Conservation (phyloP, 2,329 filamentous ascomycete genomes). For the Didymella keratinophila region DNA sequence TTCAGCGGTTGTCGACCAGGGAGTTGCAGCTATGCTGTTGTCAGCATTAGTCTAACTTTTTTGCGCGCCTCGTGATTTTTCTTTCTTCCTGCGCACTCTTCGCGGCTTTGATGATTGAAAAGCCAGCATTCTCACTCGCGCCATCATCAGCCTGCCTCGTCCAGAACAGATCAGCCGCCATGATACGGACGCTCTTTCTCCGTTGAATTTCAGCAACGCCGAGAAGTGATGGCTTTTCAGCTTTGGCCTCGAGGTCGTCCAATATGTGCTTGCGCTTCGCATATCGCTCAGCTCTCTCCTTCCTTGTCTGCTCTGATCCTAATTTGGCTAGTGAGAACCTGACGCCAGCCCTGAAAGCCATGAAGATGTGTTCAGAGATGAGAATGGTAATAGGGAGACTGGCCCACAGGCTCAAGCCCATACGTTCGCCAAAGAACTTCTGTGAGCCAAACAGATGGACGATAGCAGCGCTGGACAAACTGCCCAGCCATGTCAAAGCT, state of each 20-base stretch:
- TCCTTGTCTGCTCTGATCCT: conserved; percentile 42
- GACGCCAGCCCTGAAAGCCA: conserved; percentile 39
- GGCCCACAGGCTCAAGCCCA: conserved; percentile 37
- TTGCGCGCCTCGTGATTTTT: conserved; percentile 21
- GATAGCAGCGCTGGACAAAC: conserved; percentile 43
- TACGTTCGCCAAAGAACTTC: conserved; percentile 21
- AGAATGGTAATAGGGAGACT: conserved; percentile 43
- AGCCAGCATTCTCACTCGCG: conserved; percentile 31
- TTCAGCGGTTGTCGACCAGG: not conserved
- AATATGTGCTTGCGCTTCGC: conserved; percentile 38
- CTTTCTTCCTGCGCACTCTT: conserved; percentile 32
- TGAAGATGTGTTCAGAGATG: conserved; percentile 45
- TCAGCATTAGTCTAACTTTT: conserved; percentile 19
- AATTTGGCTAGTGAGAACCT: conserved; percentile 37
- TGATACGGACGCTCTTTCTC: conserved; percentile 44
- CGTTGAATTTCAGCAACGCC: conserved; percentile 37
- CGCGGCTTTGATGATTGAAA: conserved; percentile 38
- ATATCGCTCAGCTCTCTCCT: conserved; percentile 38
- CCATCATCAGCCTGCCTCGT: conserved; percentile 40
- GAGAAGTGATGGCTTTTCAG: conserved; percentile 26
- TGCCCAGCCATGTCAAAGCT: conserved; percentile 45
- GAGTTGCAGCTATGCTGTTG: not conserved
- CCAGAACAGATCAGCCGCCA: conserved; percentile 43
- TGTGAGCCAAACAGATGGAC: conserved; percentile 43
- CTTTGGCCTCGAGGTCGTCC: conserved; percentile 37